Conservation (phyloP, 768 basidiomycete species). For the Dioszegia crocea region DNA sequence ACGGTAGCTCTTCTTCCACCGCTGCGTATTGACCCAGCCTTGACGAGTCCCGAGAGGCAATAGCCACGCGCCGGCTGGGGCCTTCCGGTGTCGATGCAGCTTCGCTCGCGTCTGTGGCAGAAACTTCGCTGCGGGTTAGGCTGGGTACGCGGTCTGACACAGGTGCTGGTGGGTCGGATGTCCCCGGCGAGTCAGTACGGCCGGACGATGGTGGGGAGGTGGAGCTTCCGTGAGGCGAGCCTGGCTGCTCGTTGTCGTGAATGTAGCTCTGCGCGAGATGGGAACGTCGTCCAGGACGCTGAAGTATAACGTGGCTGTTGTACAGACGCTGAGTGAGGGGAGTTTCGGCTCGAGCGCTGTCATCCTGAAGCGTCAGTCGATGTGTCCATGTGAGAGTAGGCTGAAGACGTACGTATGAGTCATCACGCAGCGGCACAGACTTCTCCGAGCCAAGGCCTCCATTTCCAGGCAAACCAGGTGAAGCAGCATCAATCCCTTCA, state of each 20-base stretch:
- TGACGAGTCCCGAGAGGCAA: conserved; percentile 9
- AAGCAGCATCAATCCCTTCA: conserved; percentile 20
- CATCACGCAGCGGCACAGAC: conserved; percentile 28
- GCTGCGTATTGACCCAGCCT: too few relatives aligned
- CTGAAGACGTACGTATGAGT: conserved; percentile 18
- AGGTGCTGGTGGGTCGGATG: conserved; percentile 12
- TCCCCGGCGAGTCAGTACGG: not conserved
- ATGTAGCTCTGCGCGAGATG: conserved; percentile 10
- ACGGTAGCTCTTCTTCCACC: not conserved
- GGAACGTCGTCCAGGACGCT: conserved; percentile 21
- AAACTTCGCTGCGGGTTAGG: conserved; percentile 33
- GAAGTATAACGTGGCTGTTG: conserved; percentile 19
- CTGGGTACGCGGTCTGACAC: conserved; percentile 34
- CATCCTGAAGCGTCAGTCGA: conserved; percentile 1
- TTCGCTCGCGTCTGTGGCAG: conserved; percentile 25
- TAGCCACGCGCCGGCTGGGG: conserved; percentile 16
- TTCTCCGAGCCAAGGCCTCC: conserved; percentile 17
- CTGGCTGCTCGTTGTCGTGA: not conserved
- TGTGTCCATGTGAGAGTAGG: too few relatives aligned
- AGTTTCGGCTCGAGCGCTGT: conserved; percentile 13
- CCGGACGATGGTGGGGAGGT: not conserved
- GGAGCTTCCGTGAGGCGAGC: too few relatives aligned
- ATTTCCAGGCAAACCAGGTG: not conserved
- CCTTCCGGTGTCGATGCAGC: conserved; percentile 39
- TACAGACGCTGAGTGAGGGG: conserved; percentile 26